Evolutionary conservation across 805 yeast genomes (phyloP).

Genomic region (Wickerhamiella australiensis): DNA sequence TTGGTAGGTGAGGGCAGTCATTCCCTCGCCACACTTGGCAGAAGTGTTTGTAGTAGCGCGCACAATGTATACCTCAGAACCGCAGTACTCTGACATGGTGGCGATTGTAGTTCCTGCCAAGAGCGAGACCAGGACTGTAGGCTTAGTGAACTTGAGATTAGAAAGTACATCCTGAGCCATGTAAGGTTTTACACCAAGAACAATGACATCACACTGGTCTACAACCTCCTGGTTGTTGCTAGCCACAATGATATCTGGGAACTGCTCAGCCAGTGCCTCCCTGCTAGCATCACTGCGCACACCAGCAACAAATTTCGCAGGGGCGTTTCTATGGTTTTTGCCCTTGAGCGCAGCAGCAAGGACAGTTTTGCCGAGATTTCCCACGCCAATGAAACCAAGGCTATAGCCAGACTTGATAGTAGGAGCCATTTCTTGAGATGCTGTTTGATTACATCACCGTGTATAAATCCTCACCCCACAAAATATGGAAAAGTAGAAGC

Average conservation of each 20-base stretch:
- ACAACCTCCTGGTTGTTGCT: slow-evolving; percentile 48
- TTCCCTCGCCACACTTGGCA: slow-evolving; percentile 82
- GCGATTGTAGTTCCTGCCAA: slow-evolving; percentile 88
- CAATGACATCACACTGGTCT: slow-evolving; percentile 49
- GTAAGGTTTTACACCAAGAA: slow-evolving; percentile 84
- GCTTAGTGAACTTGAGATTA: slow-evolving; percentile 38
- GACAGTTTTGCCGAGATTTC: slow-evolving; percentile 93
- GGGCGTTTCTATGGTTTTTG: slow-evolving; percentile 37
- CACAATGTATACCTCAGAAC: slow-evolving; percentile 41
- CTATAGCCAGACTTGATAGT: slow-evolving; percentile 31
- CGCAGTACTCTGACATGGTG: slow-evolving; percentile 38
- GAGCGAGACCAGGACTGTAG: slow-evolving; percentile 52
- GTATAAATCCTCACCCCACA: neutral
- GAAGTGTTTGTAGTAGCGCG: slow-evolving; percentile 99
- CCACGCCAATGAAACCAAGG: slow-evolving; percentile 77
- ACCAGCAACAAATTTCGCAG: slow-evolving; percentile 66
- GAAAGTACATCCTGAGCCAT: slow-evolving; percentile 51
- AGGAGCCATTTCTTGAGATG: neutral
- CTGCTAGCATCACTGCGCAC: slow-evolving; percentile 47
- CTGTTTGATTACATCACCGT: neutral
- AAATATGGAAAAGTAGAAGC: neutral
- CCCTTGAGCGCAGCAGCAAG: slow-evolving; percentile 59
- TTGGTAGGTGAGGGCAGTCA: slow-evolving; percentile 82
- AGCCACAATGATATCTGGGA: slow-evolving; percentile 41
- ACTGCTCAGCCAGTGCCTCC: slow-evolving; percentile 37